These are phyloP conservation scores for Kondoa subrosea DNA, from an alignment of 768 basidiomycete species.

Conservation along the genomic window DNA sequence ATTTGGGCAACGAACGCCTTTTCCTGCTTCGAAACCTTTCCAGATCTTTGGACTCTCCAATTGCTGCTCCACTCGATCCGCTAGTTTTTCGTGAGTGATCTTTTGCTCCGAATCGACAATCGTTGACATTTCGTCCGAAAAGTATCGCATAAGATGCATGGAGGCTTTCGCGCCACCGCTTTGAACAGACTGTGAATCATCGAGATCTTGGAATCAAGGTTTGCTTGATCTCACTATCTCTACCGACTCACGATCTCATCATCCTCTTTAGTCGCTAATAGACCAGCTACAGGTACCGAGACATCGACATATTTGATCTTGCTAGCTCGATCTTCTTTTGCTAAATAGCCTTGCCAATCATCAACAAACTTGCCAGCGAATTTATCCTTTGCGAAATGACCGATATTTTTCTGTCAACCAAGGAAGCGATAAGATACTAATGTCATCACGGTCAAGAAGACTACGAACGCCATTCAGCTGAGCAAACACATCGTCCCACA, in stretches of 20 bases:
- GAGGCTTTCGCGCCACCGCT: slow-evolving; percentile 61
- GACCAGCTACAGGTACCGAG: slow-evolving; percentile 51
- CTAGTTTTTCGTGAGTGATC: slow-evolving; percentile 71
- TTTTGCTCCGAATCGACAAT: slow-evolving; percentile 84
- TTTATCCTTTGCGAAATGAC: slow-evolving; percentile 61
- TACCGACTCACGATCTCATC: slow-evolving; percentile 62
- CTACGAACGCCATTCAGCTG: slow-evolving; percentile 13
- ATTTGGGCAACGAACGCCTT: background rate
- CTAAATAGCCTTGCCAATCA: slow-evolving; percentile 49
- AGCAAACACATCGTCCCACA: slow-evolving; percentile 22
- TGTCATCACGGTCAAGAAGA: background rate
- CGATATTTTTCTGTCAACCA: slow-evolving; percentile 36
- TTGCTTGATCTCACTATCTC: background rate
- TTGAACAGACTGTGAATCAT: slow-evolving; percentile 49
- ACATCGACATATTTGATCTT: slow-evolving; percentile 69
- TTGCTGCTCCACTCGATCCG: slow-evolving; percentile 67
- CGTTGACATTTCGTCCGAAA: slow-evolving; percentile 69
- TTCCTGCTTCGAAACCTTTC: slow-evolving; percentile 41
- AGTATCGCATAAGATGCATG: slow-evolving; percentile 65
- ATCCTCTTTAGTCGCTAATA: slow-evolving; percentile 75
- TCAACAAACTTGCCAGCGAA: slow-evolving; percentile 67
- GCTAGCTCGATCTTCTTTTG: slow-evolving; percentile 26
- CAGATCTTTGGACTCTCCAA: slow-evolving; percentile 91
- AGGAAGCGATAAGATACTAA: slow-evolving; percentile 1
- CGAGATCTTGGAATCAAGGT: background rate